phyloP scores from a whole-genome alignment of 306 rosid species.

The Malus sieversii region DNA sequence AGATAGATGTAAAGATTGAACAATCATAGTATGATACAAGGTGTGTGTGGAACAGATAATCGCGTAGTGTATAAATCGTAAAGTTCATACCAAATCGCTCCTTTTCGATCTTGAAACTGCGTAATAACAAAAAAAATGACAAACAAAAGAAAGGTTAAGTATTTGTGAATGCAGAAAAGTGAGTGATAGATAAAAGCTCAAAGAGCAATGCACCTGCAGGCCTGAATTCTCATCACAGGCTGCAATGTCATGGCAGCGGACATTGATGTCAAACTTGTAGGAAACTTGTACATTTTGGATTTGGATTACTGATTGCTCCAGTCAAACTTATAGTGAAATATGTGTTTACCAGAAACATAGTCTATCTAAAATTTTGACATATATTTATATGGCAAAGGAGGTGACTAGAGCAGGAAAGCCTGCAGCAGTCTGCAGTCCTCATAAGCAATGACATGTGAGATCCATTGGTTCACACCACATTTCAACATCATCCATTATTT shows the following conservation, averaged over 20 bases:
- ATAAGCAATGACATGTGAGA: constrained; percentile 5
- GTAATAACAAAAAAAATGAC: constrained; percentile 5
- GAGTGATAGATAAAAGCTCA: not conserved
- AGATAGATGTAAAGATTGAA: not conserved
- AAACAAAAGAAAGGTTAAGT: constrained; percentile 5
- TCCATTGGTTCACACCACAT: constrained; percentile 8
- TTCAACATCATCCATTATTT: not conserved
- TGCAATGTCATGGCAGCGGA: constrained; percentile 20
- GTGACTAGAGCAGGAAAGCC: not conserved
- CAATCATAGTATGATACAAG: not conserved
- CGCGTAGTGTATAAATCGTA: not conserved
- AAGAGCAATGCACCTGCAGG: constrained; percentile 30
- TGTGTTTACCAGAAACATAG: not conserved
- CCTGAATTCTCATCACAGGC: constrained; percentile 23
- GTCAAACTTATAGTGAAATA: not conserved
- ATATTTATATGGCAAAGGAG: constrained; percentile 1
- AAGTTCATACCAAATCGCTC: constrained; percentile 36
- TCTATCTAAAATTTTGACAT: not conserved
- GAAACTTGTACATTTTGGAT: constrained; percentile 21
- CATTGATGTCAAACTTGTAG: constrained; percentile 19
- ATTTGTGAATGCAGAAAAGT: not conserved
- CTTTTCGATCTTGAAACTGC: constrained; percentile 32
- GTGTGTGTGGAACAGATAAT: not conserved
- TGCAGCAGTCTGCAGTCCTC: constrained; percentile 5
- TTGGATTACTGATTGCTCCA: constrained; percentile 8